Evolutionary conservation across 139 green algal species (phyloP), one percentile per base, ranked within the genome.

Genomic region (Chlamydomonas sp.): DNA sequence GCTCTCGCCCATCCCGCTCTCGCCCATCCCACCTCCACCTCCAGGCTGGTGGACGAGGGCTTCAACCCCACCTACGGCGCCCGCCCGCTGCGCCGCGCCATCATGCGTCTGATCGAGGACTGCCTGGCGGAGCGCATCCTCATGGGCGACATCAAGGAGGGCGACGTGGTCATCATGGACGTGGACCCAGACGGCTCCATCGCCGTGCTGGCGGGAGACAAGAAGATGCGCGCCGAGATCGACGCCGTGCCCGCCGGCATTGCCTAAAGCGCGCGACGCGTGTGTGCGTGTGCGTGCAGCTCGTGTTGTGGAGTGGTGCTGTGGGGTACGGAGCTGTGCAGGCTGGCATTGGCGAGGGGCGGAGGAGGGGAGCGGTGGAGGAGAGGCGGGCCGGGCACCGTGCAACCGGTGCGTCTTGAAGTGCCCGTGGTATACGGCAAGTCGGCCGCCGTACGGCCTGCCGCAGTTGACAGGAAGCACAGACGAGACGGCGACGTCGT

Each of bases 81-180:
- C 1, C 94, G 98, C 85, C 98, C 98, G n/a, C 95, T 99, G 92
- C 94, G 98, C 75, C 96, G 98, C 89, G 98, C 98, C 87, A 99
- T 99, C 94, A 99, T 99, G 97, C 93, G 98, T 7, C 92, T 99
- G 73, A 94, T 99, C 79, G 98, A 99, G 94, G 98, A 99, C 92
- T 96, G 90, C 92, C 94, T 99, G 83, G 95, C 97, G 7, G 97
- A 99, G 95, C 95, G 96, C 88, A 98, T 99, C 93, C 94, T 99
- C 76, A 79, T 84, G 58, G 96, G 97, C 15, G 97, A 99, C 89
- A 98, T 99, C 93, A 97, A 98, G 93, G 97, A 98, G 92, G 97
- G 96, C 63, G 97, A 98, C 90, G 94, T 93, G 1, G 95, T 99
- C 83, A 99, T 99, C 93, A 97, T 98, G 89, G 97, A 99, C 87